Base-by-base conservation (phyloP, 140 eudicot species). In the Cichorium intybus region DNA sequence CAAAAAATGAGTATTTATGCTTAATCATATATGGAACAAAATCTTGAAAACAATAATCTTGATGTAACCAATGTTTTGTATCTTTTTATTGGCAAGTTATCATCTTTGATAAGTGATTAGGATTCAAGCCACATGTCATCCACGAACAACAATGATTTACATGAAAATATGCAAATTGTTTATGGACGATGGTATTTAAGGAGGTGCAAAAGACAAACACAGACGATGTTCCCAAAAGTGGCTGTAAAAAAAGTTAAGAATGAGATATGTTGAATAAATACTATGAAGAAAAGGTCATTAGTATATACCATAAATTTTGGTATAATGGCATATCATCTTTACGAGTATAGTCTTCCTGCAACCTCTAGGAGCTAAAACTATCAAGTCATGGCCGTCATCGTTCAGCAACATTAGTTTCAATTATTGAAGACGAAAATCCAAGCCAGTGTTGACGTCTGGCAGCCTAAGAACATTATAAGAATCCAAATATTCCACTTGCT, bases 321-420 rank as follows among this genome's bases (percentile, higher is more conserved):
- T 33, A 43, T 73, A 61, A 29, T 64, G 64, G 18, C 73, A 73
- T 11, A 64, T n/a, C 73, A 12, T 55, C 50, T 46, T 65, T 8
- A 73, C 73, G 59, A 65, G 39, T 0, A 73, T 73, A 55, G 78
- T 63, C 65, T 73, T 73, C 10, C 78, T 72, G 55, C 78, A 73
- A 15, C 78, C 78, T 15, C 59, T 59, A n/a, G 72, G 78, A 27
- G 72, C 78, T 33, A 72, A 73, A 63, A 73, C 27, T 39, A 22
- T 56, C 10, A 61, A 56, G 12, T 39, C 51, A 11, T 35, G 35
- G 12, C 20, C 27, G 16, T 14, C 51, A 49, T 49, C 76, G 5
- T n/a, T 18, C 3, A 62, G 14, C 50, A 63, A 7, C 68, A 45
- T 43, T 10, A 17, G 17, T 34, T 56, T 73, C 67, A 64, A 9